Evolutionary conservation across 2,329 filamentous ascomycete species (phyloP), one percentile per base, ranked within the genome.

Genomic region (Septoria petroselini): DNA sequence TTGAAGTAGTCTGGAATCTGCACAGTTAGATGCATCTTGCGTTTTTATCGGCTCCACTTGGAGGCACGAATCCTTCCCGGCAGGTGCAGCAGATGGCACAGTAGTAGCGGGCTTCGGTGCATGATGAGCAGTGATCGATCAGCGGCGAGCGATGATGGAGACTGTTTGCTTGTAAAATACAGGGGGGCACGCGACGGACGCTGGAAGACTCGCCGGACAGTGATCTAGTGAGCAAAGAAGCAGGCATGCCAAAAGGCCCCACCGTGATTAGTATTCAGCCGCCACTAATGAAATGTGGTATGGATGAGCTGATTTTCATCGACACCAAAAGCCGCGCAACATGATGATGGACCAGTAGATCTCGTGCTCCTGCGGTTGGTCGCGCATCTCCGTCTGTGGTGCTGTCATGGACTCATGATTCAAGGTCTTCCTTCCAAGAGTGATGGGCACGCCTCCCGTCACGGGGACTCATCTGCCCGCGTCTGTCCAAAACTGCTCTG

Each of bases 1-100:
- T 34, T 4, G n/a, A n/a, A n/a, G n/a, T n/a, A n/a, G 12, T 12
- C 27, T 30, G 12, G 7, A 12, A 30, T 7, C 27, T 30, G 27
- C 27, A 7, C 7, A 12, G 7, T 7, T 7, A 30, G 34, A 40
- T 50, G 41, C 46, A 50, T 25, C 14, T 40, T 50, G 41, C 46
- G 46, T 25, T 9, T 40, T 8, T 25, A 31, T 30, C 15, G n/a
- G 33, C 2, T 35, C 17, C 4, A 15, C 5, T 19, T 18, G 25
- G 18, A 5, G 23, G 38, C 37, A 42, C 19, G 37, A 47, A 37
- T 45, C 29, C 44, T 43, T 42, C 41, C 35, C 11, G 29, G 15
- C 23, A 14, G 15, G 15, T 3, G 19, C 15, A 7, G 7, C 17
- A 21, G 35, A 21, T 38, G 12, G 25, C 12, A 35, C n/a, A 8